Evolutionary conservation across 805 yeast species (phyloP).

Genomic region (Tetrapisispora phaffii): DNA sequence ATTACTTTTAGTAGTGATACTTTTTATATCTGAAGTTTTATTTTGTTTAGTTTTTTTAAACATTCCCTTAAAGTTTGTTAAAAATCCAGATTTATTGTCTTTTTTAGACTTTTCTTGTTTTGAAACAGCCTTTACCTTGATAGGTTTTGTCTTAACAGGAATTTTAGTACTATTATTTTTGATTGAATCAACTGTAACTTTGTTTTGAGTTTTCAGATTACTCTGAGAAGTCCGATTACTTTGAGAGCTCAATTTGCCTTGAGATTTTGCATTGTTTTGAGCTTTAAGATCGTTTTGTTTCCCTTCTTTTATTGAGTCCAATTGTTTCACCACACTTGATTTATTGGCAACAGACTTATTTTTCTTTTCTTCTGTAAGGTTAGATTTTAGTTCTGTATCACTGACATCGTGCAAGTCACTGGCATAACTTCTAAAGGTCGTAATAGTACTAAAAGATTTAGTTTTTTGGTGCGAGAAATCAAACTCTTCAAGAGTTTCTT

Average conservation of each 20-base stretch:
- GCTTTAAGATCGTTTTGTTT: neutral
- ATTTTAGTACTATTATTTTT: neutral
- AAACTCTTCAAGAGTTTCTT: neutral
- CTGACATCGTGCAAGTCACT: conserved; percentile 17
- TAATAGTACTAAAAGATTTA: conserved; percentile 25
- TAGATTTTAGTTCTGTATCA: neutral
- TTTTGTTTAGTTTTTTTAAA: conserved; percentile 11
- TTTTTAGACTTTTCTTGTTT: conserved; percentile 1
- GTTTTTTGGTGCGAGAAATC: conserved; percentile 5
- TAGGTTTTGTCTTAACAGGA: neutral
- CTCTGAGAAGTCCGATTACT: too few species aligned
- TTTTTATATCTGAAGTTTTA: neutral
- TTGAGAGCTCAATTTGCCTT: too few species aligned
- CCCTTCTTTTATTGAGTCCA: neutral
- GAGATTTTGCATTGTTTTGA: neutral
- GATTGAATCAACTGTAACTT: neutral
- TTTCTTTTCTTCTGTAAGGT: neutral
- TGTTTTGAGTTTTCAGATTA: neutral
- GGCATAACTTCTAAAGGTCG: conserved; percentile 25
- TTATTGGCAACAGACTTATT: neutral
- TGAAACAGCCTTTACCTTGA: neutral
- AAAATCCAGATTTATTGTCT: conserved; percentile 12
- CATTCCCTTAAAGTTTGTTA: conserved; percentile 11
- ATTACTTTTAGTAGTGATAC: too few species aligned
- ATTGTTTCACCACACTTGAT: neutral